These are phyloP conservation scores for Haplographium delicatum DNA, from an alignment of 495 filamentous ascomycete species.

Conservation along the genomic window DNA sequence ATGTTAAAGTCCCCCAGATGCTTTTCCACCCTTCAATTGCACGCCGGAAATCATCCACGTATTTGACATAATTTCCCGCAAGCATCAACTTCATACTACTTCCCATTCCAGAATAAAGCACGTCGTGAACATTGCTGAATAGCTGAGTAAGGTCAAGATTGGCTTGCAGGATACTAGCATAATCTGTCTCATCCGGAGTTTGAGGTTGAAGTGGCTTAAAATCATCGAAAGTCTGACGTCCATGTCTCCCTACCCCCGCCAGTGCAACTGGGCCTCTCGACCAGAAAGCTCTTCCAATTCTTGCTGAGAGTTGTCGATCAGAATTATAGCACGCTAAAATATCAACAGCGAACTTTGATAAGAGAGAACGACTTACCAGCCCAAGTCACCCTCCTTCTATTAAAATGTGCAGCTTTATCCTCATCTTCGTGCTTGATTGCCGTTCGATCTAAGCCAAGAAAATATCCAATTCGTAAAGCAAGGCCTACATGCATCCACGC, in stretches of 20 bases:
- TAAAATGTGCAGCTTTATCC: slow-evolving; percentile 38
- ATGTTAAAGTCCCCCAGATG: slow-evolving; percentile 53
- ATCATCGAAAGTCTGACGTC: slow-evolving; percentile 40
- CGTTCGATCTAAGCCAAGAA: slow-evolving; percentile 51
- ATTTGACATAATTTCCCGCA: slow-evolving; percentile 60
- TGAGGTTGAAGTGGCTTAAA: slow-evolving; percentile 52
- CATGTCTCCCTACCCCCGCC: slow-evolving; percentile 41
- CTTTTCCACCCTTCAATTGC: slow-evolving; percentile 58
- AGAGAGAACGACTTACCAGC: slow-evolving; percentile 31
- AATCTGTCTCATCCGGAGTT: slow-evolving; percentile 51
- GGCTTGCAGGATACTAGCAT: slow-evolving; percentile 56
- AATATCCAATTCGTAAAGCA: slow-evolving; percentile 55
- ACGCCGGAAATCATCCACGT: slow-evolving; percentile 58
- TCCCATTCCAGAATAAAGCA: slow-evolving; percentile 57
- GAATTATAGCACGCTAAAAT: slow-evolving; percentile 48
- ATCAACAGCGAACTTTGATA: background rate
- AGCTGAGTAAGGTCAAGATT: slow-evolving; percentile 57
- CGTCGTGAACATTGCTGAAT: slow-evolving; percentile 59
- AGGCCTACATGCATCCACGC: slow-evolving; percentile 64
- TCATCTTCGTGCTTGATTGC: slow-evolving; percentile 45
- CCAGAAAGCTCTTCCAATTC: slow-evolving; percentile 61
- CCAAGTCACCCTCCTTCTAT: slow-evolving; percentile 54
- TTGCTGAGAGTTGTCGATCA: slow-evolving; percentile 55
- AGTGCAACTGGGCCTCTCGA: slow-evolving; percentile 57
- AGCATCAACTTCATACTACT: slow-evolving; percentile 59